Evolutionary conservation across 352 stramenopile species (phyloP).

Genomic region (Phytophthora boehmeriae): DNA sequence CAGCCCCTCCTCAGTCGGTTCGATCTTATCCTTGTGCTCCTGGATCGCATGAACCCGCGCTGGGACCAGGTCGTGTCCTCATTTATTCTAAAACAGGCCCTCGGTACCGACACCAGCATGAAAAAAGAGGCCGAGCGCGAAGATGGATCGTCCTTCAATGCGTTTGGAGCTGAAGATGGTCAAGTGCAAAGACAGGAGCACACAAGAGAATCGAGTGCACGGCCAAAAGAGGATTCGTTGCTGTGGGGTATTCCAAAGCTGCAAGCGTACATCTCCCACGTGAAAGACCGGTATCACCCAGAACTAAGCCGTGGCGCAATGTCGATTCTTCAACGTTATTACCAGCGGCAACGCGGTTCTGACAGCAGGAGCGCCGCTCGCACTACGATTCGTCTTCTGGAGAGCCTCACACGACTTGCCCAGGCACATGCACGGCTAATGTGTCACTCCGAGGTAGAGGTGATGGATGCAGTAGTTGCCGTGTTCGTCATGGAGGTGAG

Average conservation of each 20-base stretch:
- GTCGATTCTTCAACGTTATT: conserved; percentile 91
- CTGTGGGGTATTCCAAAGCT: conserved; percentile 91
- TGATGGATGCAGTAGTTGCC: conserved; percentile 80
- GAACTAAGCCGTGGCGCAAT: conserved; percentile 82
- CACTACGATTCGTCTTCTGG: conserved; percentile 94
- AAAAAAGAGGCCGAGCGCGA: conserved; percentile 33
- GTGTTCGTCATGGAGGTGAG: conserved; percentile 84
- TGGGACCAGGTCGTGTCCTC: conserved; percentile 95
- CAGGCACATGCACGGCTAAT: conserved; percentile 92
- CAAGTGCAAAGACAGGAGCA: background rate
- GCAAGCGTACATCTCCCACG: conserved; percentile 92
- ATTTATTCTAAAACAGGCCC: conserved; percentile 94
- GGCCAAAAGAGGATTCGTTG: conserved; percentile 15
- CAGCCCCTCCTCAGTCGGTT: conserved; percentile 97
- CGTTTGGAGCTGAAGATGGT: background rate
- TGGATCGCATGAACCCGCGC: conserved; percentile 87
- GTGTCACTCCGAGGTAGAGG: conserved; percentile 65
- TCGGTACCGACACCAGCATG: conserved; percentile 31
- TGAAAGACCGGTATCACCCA: conserved; percentile 90
- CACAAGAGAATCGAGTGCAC: conserved; percentile 5
- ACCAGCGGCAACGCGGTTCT: conserved; percentile 77
- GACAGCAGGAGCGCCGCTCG: conserved; percentile 70
- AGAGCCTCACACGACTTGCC: conserved; percentile 93
- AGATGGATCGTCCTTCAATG: conserved; percentile 21
- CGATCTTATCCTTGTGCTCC: conserved; percentile 96